Conservation (phyloP, 164 flowering plant genomes). For the Berberis thunbergii region DNA sequence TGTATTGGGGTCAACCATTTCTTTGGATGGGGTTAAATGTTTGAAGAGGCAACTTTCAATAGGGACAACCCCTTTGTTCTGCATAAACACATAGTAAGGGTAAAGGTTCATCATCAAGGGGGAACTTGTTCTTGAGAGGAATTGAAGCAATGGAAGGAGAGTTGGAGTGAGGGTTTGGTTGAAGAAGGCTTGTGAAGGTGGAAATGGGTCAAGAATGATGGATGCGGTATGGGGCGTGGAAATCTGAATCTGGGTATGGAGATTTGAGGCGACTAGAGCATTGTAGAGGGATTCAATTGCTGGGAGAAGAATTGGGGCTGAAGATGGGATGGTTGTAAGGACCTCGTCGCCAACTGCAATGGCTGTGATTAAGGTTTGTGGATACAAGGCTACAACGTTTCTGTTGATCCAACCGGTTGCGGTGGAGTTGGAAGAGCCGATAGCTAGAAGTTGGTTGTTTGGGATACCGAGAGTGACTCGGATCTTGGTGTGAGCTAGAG, state of each 20-base stretch:
- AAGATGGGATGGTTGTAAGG: constrained; percentile 59
- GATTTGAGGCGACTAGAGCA: constrained; percentile 66
- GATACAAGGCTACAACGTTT: constrained; percentile 66
- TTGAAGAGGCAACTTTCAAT: constrained; percentile 69
- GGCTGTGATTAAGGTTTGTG: constrained; percentile 61
- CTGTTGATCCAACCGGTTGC: constrained; percentile 79
- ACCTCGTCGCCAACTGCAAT: constrained; percentile 94
- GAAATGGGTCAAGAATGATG: constrained; percentile 75
- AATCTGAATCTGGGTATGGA: constrained; percentile 55
- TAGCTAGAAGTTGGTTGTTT: constrained; percentile 79
- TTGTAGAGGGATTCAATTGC: constrained; percentile 72
- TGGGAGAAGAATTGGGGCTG: constrained; percentile 75
- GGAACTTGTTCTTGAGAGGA: constrained; percentile 56
- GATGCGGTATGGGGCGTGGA: constrained; percentile 90
- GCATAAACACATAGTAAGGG: constrained; percentile 95
- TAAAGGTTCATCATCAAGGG: constrained; percentile 94
- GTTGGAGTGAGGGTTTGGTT: constrained; percentile 50
- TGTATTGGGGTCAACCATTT: constrained; percentile 95
- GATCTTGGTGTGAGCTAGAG: constrained; percentile 66
- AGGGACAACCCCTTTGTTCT: constrained; percentile 89
- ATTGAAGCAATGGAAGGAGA: constrained; percentile 51
- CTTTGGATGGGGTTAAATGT: constrained; percentile 77
- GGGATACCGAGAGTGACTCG: constrained; percentile 80
- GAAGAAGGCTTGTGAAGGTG: constrained; percentile 94
- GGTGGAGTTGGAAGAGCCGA: constrained; percentile 79